Base-by-base conservation (phyloP, 495 filamentous ascomycete species). In the Penicillium ochrochloron region DNA sequence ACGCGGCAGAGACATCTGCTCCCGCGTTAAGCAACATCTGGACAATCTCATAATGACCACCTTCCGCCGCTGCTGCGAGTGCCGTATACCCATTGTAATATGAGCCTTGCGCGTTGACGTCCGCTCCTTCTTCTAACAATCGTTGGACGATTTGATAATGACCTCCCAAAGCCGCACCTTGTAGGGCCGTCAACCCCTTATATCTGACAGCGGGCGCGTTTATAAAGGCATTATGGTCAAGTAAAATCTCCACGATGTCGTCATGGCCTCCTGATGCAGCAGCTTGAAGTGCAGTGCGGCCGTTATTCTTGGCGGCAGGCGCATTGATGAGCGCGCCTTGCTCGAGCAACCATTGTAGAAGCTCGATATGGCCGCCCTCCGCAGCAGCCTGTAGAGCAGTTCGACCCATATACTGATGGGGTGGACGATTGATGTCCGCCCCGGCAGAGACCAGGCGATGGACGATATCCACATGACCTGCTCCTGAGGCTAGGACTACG, bases 321-420 rank as follows among this genome's bases (percentile, higher is more conserved):
- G 61, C 65, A 60, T 81, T 75, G 6, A 71, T 34, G 44, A 78
- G 64, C 29, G 76, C 77, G 12, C 67, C 70, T 34, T 57, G 66
- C 41, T 66, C 63, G 25, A 80, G 59, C 2, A 82, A 70, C 57
- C 70, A 65, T 31, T 67, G 57, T 3, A 73, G 70, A 2, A 79
- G 44, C 2, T 69, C 44, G 17, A 62, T 34, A 23, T 69, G 60
- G 17, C 70, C 66, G 1, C 54, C 50, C 60, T 70, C 67, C 10
- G 70, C 68, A 10, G 75, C 75, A 2, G 60, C 64, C 39, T 79
- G 77, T 2, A 79, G 53, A 1, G 75, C 64, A 14, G 71, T 73
- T 51, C 57, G 57, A 5, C 64, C 63, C 2, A 14, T 10, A n/a
- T 57, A 56, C 4, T 51, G 31, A n/a, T 56, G 12, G 5, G 67